phyloP scores from a whole-genome alignment of 176 grass and related monocot genomes.

The Eremochloa ophiuroides region DNA sequence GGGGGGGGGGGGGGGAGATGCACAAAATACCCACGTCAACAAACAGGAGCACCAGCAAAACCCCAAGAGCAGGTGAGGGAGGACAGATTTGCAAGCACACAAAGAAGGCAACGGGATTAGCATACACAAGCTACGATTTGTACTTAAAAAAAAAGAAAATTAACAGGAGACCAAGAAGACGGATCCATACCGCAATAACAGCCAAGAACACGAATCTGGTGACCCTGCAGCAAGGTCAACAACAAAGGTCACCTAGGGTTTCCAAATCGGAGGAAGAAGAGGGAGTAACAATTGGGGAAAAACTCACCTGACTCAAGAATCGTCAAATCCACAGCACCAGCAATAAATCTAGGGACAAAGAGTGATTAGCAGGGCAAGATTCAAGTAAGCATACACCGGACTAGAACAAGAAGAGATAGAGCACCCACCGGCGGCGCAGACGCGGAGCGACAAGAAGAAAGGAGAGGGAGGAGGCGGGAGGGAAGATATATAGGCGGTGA shows the following conservation, averaged over 20 bases:
- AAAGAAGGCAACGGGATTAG: not conserved
- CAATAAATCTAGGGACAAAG: not conserved
- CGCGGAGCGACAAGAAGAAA: too few species aligned
- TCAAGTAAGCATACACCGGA: fast-evolving
- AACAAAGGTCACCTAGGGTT: not conserved
- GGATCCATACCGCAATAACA: too few species aligned
- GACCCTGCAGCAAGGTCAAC: not conserved
- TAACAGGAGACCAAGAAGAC: not conserved
- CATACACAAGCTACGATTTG: not conserved
- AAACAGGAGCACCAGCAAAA: not conserved
- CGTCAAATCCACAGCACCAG: not conserved
- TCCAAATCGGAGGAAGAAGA: fast-evolving
- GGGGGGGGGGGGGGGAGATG: too few species aligned
- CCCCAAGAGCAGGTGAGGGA: not conserved
- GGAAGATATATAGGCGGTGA: too few species aligned
- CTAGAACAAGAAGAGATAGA: not conserved
- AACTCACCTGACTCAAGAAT: not conserved
- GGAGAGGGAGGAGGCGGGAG: too few species aligned
- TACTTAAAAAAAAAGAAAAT: not conserved
- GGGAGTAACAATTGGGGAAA: not conserved
- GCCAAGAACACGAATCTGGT: not conserved
- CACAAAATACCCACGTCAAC: too few species aligned
- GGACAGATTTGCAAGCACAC: not conserved
- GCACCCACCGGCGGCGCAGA: not conserved
- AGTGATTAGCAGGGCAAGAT: fast-evolving